Evolutionary conservation across 495 filamentous ascomycete species (phyloP), one percentile per base, ranked within the genome.

Genomic region (Chaetomium cochliodes): DNA sequence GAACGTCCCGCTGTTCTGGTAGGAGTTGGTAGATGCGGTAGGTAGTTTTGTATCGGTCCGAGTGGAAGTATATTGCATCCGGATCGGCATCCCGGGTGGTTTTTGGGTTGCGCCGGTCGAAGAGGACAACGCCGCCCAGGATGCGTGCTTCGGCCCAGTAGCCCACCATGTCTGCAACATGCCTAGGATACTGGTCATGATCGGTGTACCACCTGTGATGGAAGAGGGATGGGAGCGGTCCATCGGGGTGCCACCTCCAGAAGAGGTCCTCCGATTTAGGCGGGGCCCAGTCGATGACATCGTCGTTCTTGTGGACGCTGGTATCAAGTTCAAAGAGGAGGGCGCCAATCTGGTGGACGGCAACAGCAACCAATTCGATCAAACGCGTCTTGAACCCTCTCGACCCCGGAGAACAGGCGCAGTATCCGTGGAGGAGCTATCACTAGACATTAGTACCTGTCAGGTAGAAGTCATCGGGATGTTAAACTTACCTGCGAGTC

Each of bases 141-240:
- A 74, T 71, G 15, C 71, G 64, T 12, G 62, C 59, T 60, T 74
- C 74, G 44, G 71, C 74, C 74, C 72, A 77, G 62, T 76, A 77
- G 26, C 73, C 76, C 22, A 74, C 72, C 13, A 71, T 53, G 63
- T 77, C 73, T 8, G 70, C 72, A 11, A 73, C 66, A 13, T 65
- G 67, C 6, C 70, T 54, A 18, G 73, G 72, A 54, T 76, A 78
- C 39, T 70, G 67, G 22, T 73, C 47, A 22, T 55, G 42, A n/a
- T 71, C 61, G 18, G 26, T 3, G 55, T 76, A 77, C 13, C 41
- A 67, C 1, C 8, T 28, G 54, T 76, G 70, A 56, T 53, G 60
- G 55, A 77, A 74, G 39, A 72, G 26, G 2, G 68, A 73, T 2
- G 69, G 63, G 0, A 18, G 62, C 0, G 67, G 61, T n/a, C 25